These are phyloP conservation scores for Balansia obtecta DNA, from an alignment of 2,329 filamentous ascomycete genomes.

Conservation along the genomic window DNA sequence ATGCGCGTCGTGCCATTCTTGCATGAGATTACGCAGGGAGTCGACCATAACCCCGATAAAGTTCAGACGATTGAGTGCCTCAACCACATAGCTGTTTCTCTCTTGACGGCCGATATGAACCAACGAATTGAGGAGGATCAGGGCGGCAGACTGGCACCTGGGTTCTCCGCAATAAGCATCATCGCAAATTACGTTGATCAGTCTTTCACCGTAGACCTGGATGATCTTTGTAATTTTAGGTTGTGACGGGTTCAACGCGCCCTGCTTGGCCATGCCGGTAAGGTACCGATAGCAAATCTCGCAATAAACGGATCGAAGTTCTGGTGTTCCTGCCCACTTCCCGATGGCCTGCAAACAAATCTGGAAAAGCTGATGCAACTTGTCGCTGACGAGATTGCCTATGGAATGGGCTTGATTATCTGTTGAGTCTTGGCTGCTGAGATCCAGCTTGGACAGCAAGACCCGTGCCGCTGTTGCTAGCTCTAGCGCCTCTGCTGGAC, in stretches of 20 bases:
- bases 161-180: slow-evolving; percentile 81
- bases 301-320: slow-evolving; percentile 76
- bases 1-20: slow-evolving; percentile 53
- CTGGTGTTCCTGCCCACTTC: slow-evolving; percentile 55
- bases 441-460: slow-evolving; percentile 59
- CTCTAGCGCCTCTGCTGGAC: slow-evolving; percentile 58
- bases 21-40: slow-evolving; percentile 64
- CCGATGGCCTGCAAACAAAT: slow-evolving; percentile 70
- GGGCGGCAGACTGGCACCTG: slow-evolving; percentile 69
- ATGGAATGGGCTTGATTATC: slow-evolving; percentile 34
- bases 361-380: slow-evolving; percentile 84
- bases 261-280: slow-evolving; percentile 49
- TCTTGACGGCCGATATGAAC: slow-evolving; percentile 62
- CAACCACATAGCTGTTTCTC: slow-evolving; percentile 61
- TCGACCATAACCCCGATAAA: slow-evolving; percentile 86
- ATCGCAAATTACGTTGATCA: slow-evolving; percentile 82
- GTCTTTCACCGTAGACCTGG: slow-evolving; percentile 53
- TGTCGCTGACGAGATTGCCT: slow-evolving; percentile 71
- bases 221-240: slow-evolving; percentile 62
- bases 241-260: slow-evolving; percentile 33
- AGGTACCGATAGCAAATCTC: slow-evolving; percentile 84
- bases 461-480: slow-evolving; percentile 65
- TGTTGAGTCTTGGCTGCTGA: slow-evolving; percentile 25
- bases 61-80: slow-evolving; percentile 72
- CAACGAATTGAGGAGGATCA: slow-evolving; percentile 71